A percentile compares a stretch with the other conserved stretches of the same genome.
phyloP scores from a whole-genome alignment of 2,329 filamentous ascomycete species.

The Ceratocystiopsis minuta region DNA sequence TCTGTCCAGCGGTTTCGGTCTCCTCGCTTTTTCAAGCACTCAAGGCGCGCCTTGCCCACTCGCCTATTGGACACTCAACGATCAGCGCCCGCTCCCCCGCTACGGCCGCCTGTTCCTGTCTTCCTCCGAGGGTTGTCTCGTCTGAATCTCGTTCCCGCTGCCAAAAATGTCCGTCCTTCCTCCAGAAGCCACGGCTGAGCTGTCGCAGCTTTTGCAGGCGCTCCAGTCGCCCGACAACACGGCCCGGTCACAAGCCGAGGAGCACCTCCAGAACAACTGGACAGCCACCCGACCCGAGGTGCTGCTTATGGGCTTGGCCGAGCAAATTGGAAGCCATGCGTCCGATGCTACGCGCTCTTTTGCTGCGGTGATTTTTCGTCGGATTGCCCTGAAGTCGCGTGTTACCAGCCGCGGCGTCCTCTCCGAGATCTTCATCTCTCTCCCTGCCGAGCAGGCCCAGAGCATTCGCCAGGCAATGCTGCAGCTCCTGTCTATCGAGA shows the following conservation, averaged over 20 bases:
- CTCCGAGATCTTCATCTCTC: conserved; percentile 70
- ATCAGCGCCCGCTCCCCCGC: too few species aligned
- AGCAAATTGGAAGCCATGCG: conserved; percentile 69
- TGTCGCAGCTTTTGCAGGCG: conserved; percentile 71
- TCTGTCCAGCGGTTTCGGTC: neutral
- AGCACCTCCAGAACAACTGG: conserved; percentile 84
- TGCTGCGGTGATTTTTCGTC: conserved; percentile 81
- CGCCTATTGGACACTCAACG: too few species aligned
- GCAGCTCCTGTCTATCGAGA: conserved; percentile 55
- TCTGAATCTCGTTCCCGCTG: neutral
- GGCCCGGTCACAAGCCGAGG: conserved; percentile 70
- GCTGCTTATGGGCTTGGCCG: conserved; percentile 80
- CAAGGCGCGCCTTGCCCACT: too few species aligned
- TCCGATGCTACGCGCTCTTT: conserved; percentile 66
- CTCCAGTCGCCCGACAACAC: conserved; percentile 82
- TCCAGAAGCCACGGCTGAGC: conserved; percentile 65
- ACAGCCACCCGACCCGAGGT: conserved; percentile 64
- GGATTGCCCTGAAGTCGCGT: conserved; percentile 75
- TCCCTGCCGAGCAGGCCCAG: conserved; percentile 53
- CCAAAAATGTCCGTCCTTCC: conserved; percentile 65
- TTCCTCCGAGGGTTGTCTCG: too few species aligned
- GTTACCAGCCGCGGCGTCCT: conserved; percentile 56
- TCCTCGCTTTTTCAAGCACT: neutral
- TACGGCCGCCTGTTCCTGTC: too few species aligned
- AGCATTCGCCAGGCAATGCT: conserved; percentile 74